These are phyloP conservation scores for Apiotrichum montevideense DNA, from an alignment of 1,284 basidiomycete genomes.

Conservation along the genomic window DNA sequence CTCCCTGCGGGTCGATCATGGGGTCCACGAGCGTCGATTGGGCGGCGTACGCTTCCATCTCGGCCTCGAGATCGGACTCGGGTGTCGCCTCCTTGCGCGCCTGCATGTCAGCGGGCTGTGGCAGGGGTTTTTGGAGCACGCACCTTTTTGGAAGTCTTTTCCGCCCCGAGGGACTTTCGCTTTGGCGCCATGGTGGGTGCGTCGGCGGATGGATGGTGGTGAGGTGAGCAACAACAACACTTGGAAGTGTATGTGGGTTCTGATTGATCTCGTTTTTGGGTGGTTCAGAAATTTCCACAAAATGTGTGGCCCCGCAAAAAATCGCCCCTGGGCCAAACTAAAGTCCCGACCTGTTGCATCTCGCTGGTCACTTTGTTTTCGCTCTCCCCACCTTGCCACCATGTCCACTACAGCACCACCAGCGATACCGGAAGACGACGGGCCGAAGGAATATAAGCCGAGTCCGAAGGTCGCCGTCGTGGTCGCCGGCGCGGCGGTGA, in stretches of 20 bases:
- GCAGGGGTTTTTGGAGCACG: too few species aligned
- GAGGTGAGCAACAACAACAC: neutral
- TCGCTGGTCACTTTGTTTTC: neutral
- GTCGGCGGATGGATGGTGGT: neutral
- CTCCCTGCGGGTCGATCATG: constrained; percentile 21
- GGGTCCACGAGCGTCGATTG: constrained; percentile 16
- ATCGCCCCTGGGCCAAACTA: neutral
- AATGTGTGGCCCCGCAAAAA: constrained; percentile 14
- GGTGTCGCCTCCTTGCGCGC: constrained; percentile 6
- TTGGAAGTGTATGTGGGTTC: neutral
- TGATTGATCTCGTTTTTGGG: neutral
- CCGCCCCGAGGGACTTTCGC: constrained; percentile 11
- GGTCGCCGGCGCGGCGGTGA: constrained; percentile 37
- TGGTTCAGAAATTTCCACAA: constrained; percentile 8
- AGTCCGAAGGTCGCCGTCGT: constrained; percentile 38
- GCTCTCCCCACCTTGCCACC: neutral
- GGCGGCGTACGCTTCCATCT: constrained; percentile 13
- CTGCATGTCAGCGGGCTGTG: too few species aligned
- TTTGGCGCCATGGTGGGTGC: constrained; percentile 13
- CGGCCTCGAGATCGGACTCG: constrained; percentile 19
- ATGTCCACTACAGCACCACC: neutral
- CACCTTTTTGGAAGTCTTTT: constrained; percentile 12
- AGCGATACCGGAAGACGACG: neutral
- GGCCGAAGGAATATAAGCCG: constrained; percentile 11
- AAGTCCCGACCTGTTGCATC: neutral